Percentiles rank a stretch among this genome's conserved stretches.
These are phyloP conservation scores for Tetracladium setigerum DNA, from an alignment of 495 filamentous ascomycete genomes.

Conservation along the genomic window DNA sequence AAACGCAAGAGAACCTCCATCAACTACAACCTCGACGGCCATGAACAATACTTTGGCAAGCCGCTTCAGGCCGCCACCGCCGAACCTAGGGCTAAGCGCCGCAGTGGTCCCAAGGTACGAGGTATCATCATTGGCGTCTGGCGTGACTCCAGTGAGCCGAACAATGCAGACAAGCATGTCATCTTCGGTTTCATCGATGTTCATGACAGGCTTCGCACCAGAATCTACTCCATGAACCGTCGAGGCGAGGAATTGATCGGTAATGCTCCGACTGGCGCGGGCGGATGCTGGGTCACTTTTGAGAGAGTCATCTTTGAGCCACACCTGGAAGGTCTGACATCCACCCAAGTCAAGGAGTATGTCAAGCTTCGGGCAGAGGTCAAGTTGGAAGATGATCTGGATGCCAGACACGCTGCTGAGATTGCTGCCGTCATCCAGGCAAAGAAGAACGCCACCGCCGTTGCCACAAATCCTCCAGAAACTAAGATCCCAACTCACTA, in stretches of 20 bases:
- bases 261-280: constrained; percentile 39
- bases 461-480: constrained; percentile 12
- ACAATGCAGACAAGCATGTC: constrained; percentile 36
- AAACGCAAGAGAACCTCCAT: constrained; percentile 43
- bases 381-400: constrained; percentile 19
- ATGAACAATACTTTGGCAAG: constrained; percentile 22
- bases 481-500: constrained; percentile 11
- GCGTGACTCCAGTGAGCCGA: constrained; percentile 39
- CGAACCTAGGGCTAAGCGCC: constrained; percentile 12
- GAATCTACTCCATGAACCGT: constrained; percentile 33
- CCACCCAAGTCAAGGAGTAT: constrained; percentile 45
- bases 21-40: constrained; percentile 31
- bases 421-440: constrained; percentile 31
- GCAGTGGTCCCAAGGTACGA: constrained; percentile 27
- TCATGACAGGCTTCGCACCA: constrained; percentile 43
- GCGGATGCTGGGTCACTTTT: constrained; percentile 49
- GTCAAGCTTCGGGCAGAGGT: constrained; percentile 40
- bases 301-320: constrained; percentile 41
- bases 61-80: constrained; percentile 20
- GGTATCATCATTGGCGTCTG: constrained; percentile 43
- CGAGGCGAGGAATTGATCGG: constrained; percentile 30
- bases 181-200: constrained; percentile 48
- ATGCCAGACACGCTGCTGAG: constrained; percentile 26
- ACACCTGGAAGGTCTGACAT: constrained; percentile 37
- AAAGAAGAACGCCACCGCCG: constrained; percentile 22